Percentiles rank a stretch among this genome's conserved stretches.
Evolutionary conservation across 176 grass and related monocot species (phyloP).

Genomic region (Thalia dealbata): DNA sequence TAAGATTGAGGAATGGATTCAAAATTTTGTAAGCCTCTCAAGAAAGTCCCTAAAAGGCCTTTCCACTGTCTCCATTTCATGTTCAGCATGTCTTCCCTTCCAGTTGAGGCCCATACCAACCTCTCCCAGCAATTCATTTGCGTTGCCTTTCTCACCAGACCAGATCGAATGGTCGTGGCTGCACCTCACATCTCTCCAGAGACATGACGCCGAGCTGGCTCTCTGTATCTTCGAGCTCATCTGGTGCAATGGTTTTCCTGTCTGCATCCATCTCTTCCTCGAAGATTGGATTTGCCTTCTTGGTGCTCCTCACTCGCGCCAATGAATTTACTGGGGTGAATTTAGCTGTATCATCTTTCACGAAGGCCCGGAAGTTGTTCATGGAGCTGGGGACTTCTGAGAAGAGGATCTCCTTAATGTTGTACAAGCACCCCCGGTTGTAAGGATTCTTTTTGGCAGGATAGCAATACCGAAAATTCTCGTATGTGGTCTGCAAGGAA

Average conservation of each 20-base stretch:
- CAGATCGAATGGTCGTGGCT: conserved; percentile 43
- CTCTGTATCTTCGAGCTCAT: conserved; percentile 67
- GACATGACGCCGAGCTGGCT: conserved; percentile 45
- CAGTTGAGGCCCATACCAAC: neutral
- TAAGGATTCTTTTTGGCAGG: conserved; percentile 69
- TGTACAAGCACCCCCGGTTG: conserved; percentile 50
- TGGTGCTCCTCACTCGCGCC: conserved; percentile 12
- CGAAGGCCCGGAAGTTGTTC: conserved; percentile 50
- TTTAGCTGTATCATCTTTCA: conserved; percentile 30
- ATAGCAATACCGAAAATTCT: conserved; percentile 93
- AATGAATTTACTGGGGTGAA: conserved; percentile 30
- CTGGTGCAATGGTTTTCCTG: conserved; percentile 36
- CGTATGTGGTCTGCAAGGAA: conserved; percentile 71
- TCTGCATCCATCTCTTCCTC: conserved; percentile 36
- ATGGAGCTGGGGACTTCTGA: conserved; percentile 46
- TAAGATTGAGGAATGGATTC: too few species aligned
- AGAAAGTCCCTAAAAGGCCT: neutral
- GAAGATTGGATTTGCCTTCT: conserved; percentile 57
- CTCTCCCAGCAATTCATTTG: conserved; percentile 5
- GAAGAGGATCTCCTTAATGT: conserved; percentile 58
- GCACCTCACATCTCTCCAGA: conserved; percentile 45
- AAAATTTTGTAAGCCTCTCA: neutral
- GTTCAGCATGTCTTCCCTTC: neutral
- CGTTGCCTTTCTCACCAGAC: conserved; percentile 18
- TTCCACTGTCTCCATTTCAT: conserved; percentile 11